Conservation (phyloP, 768 basidiomycete genomes). For the Lactarius vividus region DNA sequence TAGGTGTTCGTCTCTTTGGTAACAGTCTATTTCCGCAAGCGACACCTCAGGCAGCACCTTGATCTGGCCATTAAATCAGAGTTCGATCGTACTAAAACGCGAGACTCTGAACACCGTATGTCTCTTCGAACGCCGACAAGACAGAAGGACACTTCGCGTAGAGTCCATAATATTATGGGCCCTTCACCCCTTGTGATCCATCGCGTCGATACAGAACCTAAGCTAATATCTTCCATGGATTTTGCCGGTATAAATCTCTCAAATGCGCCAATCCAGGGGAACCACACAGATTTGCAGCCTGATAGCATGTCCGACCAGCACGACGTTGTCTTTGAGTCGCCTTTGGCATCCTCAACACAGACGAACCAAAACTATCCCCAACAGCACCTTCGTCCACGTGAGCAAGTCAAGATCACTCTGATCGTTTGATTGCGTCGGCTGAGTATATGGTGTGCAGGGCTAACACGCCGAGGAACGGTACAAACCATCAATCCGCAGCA, state of each 20-base stretch:
- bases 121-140: not conserved
- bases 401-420: not conserved
- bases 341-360: not conserved
- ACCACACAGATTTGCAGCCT: no score
- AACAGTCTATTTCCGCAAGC: constrained; percentile 40
- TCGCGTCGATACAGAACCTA: constrained; percentile 4
- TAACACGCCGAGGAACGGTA: constrained; percentile 4
- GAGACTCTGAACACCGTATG: not conserved
- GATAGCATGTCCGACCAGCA: not conserved
- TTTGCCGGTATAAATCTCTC: no score
- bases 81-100: constrained; percentile 24
- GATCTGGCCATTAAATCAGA: constrained; percentile 25
- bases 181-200: not conserved
- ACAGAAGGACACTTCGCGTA: not conserved
- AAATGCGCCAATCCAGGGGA: not conserved
- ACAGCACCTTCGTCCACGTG: not conserved
- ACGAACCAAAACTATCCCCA: not conserved
- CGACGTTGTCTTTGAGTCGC: not conserved
- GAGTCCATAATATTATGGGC: not conserved
- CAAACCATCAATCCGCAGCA: constrained; percentile 13
- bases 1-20: constrained; percentile 39
- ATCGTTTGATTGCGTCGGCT: not conserved
- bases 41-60: constrained; percentile 22
- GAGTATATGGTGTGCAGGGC: not conserved
- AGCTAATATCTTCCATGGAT: not conserved